Base-by-base conservation (phyloP, 1,284 basidiomycete species). In the Ceratobasidium sp. region DNA sequence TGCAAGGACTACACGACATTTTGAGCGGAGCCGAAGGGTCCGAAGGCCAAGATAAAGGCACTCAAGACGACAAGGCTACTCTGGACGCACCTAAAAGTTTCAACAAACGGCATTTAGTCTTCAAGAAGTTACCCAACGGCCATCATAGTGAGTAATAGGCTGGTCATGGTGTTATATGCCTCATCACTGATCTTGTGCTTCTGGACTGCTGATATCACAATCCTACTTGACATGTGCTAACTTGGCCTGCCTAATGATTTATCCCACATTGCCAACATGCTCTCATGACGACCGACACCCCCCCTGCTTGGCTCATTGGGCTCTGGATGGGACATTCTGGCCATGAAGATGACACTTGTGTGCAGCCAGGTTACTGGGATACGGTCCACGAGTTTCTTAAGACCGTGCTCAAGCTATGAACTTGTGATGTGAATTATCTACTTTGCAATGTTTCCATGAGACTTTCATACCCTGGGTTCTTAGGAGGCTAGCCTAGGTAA, bases 301-400 rank as follows among this genome's bases (percentile, higher is more conserved):
- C 18, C 4, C 4, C 43, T 8, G 18, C 43, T 45, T 45, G 43
- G 9, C 18, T 18, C 9, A 45, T 26, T 28, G 23, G 21, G 50
- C 50, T 32, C 50, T 32, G 50, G 23, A 48, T n/a, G 4, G 50
- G 28, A 53, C 23, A 23, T n/a, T 32, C n/a, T 5, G 43, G 4
- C 16, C 16, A 39, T 14, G 10, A 70, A 90, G 88, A 92, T 78
- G 88, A 92, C 80, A 92, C 91, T 0, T 92, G 88, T 76, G 79
- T 87, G 14, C 86, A 88, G 75, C 84, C 83, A 4, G 88, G 86
- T 1, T 92, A 92, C 77, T 92, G 90, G 89, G 80, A 80, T 1
- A 85, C 85, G 32, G 82, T 92, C 28, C 80, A 80, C 23, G 83
- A 87, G 45, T 92, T 91, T 79, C 79, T 92, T 53, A 79, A 79